Evolutionary conservation across 2,329 filamentous ascomycete species (phyloP).

Genomic region (Colletotrichum melonis): DNA sequence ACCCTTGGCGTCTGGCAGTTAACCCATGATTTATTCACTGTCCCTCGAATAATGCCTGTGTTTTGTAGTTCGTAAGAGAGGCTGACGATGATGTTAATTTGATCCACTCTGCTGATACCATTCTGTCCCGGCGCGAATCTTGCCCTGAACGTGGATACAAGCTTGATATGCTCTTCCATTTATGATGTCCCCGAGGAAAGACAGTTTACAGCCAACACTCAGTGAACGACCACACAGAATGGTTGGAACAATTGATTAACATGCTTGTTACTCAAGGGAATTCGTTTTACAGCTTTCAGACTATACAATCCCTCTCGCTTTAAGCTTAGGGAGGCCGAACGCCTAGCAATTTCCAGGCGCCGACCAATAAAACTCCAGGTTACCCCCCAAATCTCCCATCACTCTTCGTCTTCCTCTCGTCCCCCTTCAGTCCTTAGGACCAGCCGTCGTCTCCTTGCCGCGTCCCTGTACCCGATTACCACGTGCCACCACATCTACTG

Average conservation of each 20-base stretch:
- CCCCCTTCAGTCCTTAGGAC: background rate
- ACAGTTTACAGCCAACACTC: too few species aligned
- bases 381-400: slow-evolving; percentile 3
- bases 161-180: too few species aligned
- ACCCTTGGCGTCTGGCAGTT: background rate
- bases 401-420: slow-evolving; percentile 7
- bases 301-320: slow-evolving; percentile 29
- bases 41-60: background rate
- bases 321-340: slow-evolving; percentile 22
- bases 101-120: too few species aligned
- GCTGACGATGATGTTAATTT: too few species aligned
- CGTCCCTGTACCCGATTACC: background rate
- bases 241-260: slow-evolving; percentile 18
- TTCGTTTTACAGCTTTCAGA: slow-evolving; percentile 36
- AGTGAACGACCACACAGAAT: too few species aligned
- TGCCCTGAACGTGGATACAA: too few species aligned
- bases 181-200: too few species aligned
- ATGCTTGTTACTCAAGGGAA: slow-evolving; percentile 34
- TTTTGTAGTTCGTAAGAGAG: background rate
- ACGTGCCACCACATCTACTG: background rate
- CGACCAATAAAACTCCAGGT: slow-evolving; percentile 33
- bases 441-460: too few species aligned
- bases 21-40: background rate
- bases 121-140: too few species aligned
- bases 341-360: slow-evolving; percentile 25